A percentile compares a stretch with the other conserved stretches of the same genome.
Evolutionary conservation across 306 rosid genomes (phyloP).

Genomic region (Coriaria nepalensis): DNA sequence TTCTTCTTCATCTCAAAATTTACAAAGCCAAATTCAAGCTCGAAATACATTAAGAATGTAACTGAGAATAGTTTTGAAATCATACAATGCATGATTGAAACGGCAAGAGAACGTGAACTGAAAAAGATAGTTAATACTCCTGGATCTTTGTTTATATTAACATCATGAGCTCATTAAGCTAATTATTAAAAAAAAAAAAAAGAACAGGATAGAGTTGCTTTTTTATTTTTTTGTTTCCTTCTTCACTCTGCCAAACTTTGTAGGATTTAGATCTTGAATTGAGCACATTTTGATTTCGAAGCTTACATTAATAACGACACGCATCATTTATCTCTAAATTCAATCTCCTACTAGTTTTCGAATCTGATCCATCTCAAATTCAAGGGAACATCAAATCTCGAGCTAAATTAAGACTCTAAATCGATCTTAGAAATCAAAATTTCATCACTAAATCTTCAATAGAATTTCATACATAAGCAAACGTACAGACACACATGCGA

Average conservation of each 20-base stretch:
- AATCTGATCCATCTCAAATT: constrained; percentile 8
- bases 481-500: background rate
- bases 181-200: no score
- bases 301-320: constrained; percentile 3
- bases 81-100: no score
- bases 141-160: no score
- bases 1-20: no score
- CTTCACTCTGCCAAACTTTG: background rate
- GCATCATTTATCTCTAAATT: background rate
- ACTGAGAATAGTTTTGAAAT: background rate
- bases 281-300: background rate
- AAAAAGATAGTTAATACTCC: no score
- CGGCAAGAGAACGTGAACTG: no score
- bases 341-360: background rate
- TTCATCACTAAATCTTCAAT: background rate
- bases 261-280: constrained; percentile 2
- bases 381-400: constrained; percentile 6
- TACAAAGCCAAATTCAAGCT: background rate
- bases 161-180: no score
- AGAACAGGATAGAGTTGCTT: no score
- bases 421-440: background rate
- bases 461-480: background rate
- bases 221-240: background rate
- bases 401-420: background rate
- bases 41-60: background rate